Evolutionary conservation across 768 basidiomycete genomes (phyloP), one percentile per base, ranked within the genome.

Genomic region (Peribolospora kevripleyi): DNA sequence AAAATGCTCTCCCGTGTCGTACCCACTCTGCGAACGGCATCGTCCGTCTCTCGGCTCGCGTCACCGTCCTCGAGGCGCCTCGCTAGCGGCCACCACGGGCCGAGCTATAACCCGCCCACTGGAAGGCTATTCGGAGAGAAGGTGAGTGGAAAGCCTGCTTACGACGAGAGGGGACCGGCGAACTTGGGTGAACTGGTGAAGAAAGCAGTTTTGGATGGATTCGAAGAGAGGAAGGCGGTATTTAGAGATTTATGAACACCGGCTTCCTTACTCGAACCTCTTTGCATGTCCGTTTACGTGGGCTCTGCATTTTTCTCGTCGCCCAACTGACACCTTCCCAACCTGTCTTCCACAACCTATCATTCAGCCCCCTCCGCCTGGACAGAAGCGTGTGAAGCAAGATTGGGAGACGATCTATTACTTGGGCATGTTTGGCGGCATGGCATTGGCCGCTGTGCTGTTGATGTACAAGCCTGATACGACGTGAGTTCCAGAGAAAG

Each of bases 351-450:
- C 14, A 14, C 25, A 7, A 25, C 14, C 8, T 36, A 42, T 49
- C 2, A n/a, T 4, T 1, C n/a, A 51, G 50, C 57, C 60, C 11
- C 51, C 48, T 8, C 14, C 56, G 7, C 25, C 55, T 53, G 64
- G 64, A 25, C 55, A 61, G 53, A 68, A 68, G 61, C 62, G 69
- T 50, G 60, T 63, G 50, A 63, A 63, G 58, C 66, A 68, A 53
- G 62, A 66, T 47, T 70, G 68, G 68, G 69, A 70, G 64, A 62
- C 57, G 52, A 68, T 68, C 57, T 70, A 68, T 59, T 67, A 68
- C 62, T 52, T 64, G 46, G 69, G 69, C 8, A 65, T 70, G 60
- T 65, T 65, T 53, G 68, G 68, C 11, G 66, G 63, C 1, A 64
- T 68, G 62, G 64, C 62, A 1, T 57, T 70, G 38, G 67, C 63